Evolutionary conservation across 805 yeast species (phyloP), one percentile per base, ranked within the genome.

Genomic region (Kazachstania africana): DNA sequence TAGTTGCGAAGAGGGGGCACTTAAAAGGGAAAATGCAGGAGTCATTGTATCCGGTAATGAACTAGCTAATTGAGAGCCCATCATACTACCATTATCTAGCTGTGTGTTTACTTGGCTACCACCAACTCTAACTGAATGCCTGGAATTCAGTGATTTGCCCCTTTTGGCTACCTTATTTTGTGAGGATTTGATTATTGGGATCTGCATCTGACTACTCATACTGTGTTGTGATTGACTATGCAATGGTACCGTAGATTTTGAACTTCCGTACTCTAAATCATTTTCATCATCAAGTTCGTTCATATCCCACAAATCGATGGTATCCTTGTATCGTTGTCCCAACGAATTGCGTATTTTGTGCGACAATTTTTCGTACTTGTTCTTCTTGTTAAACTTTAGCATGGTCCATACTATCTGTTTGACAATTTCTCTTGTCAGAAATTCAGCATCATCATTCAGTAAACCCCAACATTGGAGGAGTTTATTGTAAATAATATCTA

Each of bases 1-100:
- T 1, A 24, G n/a, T 10, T 18, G 19, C 6, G 21, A 12, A 3
- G 15, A 5, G n/a, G 17, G 28, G 12, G 35, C 26, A 3, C 47
- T 52, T 41, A 44, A 35, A 24, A 52, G 32, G n/a, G 56, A 42
- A 32, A 54, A 54, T 30, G 57, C 57, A 6, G 57, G 59, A 2
- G 54, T 37, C 54, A 53, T 50, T 5, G 44, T 44, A 17, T 38
- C 43, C 2, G 59, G 59, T 25, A 54, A 27, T 1, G 38, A 25
- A 14, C 34, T 40, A 3, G 47, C 29, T 3, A 24, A 13, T 33
- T 40, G 37, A 5, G 38, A 34, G 4, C 12, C 27, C 4, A 10
- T 8, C 4, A 26, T 12, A 8, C 5, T 17, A 15, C 16, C 24
- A 4, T 16, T 5, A n/a, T n/a, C 29, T 3, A 24, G 13, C 32